Percentiles rank a stretch among this genome's conserved stretches.
Evolutionary conservation across 129 eudicot species (phyloP).

Genomic region (Rutidosis leptorrhynchoides): DNA sequence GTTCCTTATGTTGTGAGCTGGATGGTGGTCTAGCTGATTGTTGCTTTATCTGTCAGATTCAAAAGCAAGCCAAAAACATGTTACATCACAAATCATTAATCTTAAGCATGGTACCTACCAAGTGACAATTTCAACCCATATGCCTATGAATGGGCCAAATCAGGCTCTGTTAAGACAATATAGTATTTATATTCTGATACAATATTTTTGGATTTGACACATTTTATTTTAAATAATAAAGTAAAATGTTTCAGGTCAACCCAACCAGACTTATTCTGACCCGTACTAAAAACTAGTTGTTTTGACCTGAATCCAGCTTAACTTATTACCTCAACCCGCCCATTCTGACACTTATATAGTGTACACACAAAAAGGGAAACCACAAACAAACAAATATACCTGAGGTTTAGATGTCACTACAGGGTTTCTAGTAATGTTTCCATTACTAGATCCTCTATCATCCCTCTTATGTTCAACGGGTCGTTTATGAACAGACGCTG

Average conservation of each 20-base stretch:
- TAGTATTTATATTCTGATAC: background rate
- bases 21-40: conserved; percentile 34
- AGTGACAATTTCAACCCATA: background rate
- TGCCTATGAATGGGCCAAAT: background rate
- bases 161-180: background rate
- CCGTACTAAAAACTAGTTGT: background rate
- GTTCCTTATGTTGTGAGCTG: conserved; percentile 35
- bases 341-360: background rate
- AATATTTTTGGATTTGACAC: background rate
- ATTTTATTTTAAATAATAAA: too few relatives aligned
- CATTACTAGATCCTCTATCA: conserved; percentile 34
- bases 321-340: conserved; percentile 2
- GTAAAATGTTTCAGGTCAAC: background rate
- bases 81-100: conserved; percentile 4
- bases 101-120: background rate
- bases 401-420: conserved; percentile 55
- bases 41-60: conserved; percentile 49
- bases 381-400: conserved; percentile 33
- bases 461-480: conserved; percentile 25
- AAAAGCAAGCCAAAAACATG: conserved; percentile 15
- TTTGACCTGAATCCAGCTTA: background rate
- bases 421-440: conserved; percentile 35
- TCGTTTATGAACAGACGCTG: conserved; percentile 38
- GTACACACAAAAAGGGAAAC: background rate
- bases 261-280: background rate